Percentiles rank a stretch among this genome's conserved stretches.
Conservation (phyloP, 2,329 filamentous ascomycete species). For the Rugonectria rugulosa region DNA sequence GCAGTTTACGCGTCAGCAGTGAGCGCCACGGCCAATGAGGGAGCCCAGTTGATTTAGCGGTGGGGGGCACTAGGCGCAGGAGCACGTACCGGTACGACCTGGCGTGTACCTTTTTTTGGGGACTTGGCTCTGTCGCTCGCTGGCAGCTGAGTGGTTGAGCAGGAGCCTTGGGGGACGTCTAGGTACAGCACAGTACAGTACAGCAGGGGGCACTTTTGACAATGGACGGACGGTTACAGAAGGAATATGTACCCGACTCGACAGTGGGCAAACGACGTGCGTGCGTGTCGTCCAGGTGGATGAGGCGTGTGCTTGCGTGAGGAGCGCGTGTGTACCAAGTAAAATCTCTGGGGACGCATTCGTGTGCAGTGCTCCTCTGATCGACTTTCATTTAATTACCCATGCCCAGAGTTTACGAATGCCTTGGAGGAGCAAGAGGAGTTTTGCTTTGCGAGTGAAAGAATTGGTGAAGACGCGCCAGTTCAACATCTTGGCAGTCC, state of each 20-base stretch:
- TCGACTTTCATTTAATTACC: conserved; percentile 20
- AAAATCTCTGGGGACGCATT: background rate
- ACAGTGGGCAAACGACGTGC: background rate
- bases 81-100: conserved; percentile 36
- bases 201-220: conserved; percentile 1
- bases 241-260: background rate
- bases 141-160: background rate
- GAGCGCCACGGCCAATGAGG: conserved; percentile 41
- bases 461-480: conserved; percentile 2
- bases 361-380: conserved; percentile 14
- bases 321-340: conserved; percentile 1
- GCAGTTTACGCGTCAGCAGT: conserved; percentile 50
- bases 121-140: conserved; percentile 1
- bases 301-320: conserved; percentile 1
- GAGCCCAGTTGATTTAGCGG: conserved; percentile 19
- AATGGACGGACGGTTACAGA: background rate
- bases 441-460: background rate
- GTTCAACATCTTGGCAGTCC: conserved; percentile 10
- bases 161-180: background rate
- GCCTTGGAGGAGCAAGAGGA: conserved; percentile 1
- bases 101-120: conserved; percentile 26
- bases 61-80: conserved; percentile 38
- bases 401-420: conserved; percentile 18
- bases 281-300: background rate
- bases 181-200: no score